phyloP scores from a whole-genome alignment of 2,329 filamentous ascomycete species.

The Ustulina deusta region DNA sequence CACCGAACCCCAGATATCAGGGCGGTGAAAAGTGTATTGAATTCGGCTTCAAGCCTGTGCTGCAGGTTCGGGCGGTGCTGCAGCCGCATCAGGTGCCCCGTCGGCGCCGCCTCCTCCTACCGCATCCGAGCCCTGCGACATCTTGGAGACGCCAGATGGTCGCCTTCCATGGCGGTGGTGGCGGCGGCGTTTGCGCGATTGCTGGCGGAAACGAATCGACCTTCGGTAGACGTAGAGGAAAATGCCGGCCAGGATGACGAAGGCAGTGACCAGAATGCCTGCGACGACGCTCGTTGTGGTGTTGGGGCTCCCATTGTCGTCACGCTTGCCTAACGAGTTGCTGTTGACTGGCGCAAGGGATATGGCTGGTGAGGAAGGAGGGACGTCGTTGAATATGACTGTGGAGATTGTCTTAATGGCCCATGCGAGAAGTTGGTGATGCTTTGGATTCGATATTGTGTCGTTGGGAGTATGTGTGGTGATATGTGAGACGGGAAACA shows the following conservation, averaged over 20 bases:
- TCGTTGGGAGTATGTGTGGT: conserved; percentile 14
- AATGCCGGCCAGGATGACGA: conserved; percentile 29
- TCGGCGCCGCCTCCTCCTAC: conserved; percentile 4
- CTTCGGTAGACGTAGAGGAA: conserved; percentile 38
- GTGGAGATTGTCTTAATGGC: conserved; percentile 14
- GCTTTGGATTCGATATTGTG: conserved; percentile 8
- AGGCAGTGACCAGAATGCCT: conserved; percentile 37
- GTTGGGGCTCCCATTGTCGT: conserved; percentile 22
- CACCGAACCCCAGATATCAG: neutral
- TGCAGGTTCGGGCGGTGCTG: conserved; percentile 17
- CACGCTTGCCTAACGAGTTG: conserved; percentile 29
- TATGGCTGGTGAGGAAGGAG: conserved; percentile 9
- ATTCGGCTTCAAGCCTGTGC: conserved; percentile 17
- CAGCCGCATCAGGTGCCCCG: conserved; percentile 17
- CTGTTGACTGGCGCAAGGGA: neutral
- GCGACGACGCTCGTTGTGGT: conserved; percentile 39
- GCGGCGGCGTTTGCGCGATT: conserved; percentile 31
- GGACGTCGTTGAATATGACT: neutral
- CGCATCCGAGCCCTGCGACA: conserved; percentile 34
- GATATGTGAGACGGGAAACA: conserved; percentile 19
- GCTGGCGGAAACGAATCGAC: conserved; percentile 30
- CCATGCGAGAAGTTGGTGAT: conserved; percentile 24
- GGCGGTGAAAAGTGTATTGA: neutral
- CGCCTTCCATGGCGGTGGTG: conserved; percentile 31
- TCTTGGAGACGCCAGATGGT: conserved; percentile 36